Evolutionary conservation across 805 yeast genomes (phyloP).

Genomic region (Metschnikowia bowlesiae): DNA sequence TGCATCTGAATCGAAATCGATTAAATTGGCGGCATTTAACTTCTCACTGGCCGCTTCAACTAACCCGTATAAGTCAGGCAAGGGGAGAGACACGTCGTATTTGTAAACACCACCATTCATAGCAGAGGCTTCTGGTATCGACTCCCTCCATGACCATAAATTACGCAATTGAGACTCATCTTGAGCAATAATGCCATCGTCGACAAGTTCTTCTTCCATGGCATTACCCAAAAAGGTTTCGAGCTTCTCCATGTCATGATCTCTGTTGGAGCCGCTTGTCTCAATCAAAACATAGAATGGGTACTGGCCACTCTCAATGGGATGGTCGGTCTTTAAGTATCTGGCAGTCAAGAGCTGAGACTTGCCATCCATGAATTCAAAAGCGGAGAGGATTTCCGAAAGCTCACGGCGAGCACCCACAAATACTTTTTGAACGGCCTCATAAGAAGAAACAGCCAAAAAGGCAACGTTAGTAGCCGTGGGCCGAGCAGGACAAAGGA

Average conservation of each 20-base stretch:
- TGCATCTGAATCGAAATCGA: conserved; percentile 54
- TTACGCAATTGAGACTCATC: conserved; percentile 81
- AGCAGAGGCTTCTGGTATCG: conserved; percentile 84
- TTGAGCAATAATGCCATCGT: conserved; percentile 95
- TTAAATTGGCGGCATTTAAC: conserved; percentile 51
- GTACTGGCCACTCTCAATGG: conserved; percentile 69
- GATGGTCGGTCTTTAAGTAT: conserved; percentile 61
- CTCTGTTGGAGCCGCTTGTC: conserved; percentile 92
- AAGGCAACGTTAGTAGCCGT: conserved; percentile 83
- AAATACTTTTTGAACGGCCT: conserved; percentile 79
- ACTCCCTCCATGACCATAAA: conserved; percentile 96
- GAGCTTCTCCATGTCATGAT: conserved; percentile 88
- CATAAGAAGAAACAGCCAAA: conserved; percentile 75
- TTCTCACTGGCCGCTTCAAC: conserved; percentile 72
- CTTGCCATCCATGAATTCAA: conserved; percentile 85
- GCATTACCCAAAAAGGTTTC: conserved; percentile 77
- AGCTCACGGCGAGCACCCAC: conserved; percentile 73
- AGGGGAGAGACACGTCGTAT: conserved; percentile 91
- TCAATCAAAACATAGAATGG: conserved; percentile 91
- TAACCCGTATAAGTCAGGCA: conserved; percentile 72
- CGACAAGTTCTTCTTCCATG: conserved; percentile 78
- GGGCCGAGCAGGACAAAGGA: conserved; percentile 87
- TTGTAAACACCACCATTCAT: conserved; percentile 92
- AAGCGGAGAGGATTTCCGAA: conserved; percentile 84
- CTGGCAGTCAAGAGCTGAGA: conserved; percentile 61